Evolutionary conservation across 2,329 filamentous ascomycete species (phyloP), one percentile per base, ranked within the genome.

Genomic region (Dryadomyces quercivorus): DNA sequence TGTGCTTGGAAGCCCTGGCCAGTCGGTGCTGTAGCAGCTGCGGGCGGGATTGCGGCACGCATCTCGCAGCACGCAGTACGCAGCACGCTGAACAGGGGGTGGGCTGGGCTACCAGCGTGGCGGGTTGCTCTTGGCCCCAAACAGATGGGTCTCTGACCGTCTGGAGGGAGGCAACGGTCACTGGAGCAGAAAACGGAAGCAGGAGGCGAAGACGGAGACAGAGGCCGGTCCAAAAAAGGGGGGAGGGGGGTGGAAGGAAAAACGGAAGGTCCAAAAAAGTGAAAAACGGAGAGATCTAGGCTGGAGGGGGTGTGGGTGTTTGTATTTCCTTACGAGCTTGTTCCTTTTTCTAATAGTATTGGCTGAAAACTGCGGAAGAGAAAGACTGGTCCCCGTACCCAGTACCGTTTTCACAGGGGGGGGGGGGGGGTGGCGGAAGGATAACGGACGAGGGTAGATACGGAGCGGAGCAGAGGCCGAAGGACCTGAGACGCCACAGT

Each of bases 1-100:
- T 56, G 57, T 57, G 58, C 16, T 44, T 44, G 42, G 16, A 40
- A 16, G 15, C 26, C 26, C 26, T 31, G 26, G 26, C 26, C 26
- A 31, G 26, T 31, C 26, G 36, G 15, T 3, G 10, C 36, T 40
- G 36, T 40, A 40, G 36, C 10, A 8, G 36, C 36, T 40, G 36
- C 36, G 36, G 36, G 36, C 36, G 36, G 36, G 10, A 40, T 40
- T 40, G 36, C 36, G 36, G 15, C 36, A 40, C 36, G 36, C 36
- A 40, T 12, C 36, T 40, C 36, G 36, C 36, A 40, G 36, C 26
- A 31, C 4, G 26, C 26, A 31, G 26, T 31, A 8, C 26, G 8
- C 26, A 31, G 8, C 26, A 31, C 26, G 26, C 26, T 5, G 26
- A 8, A 31, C 26, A 31, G 26, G 26, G 26, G 36, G 10, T 13